A percentile compares a stretch with the other conserved stretches of the same genome.
Conservation (phyloP, 306 rosid species). For the Abrus pulchellus region DNA sequence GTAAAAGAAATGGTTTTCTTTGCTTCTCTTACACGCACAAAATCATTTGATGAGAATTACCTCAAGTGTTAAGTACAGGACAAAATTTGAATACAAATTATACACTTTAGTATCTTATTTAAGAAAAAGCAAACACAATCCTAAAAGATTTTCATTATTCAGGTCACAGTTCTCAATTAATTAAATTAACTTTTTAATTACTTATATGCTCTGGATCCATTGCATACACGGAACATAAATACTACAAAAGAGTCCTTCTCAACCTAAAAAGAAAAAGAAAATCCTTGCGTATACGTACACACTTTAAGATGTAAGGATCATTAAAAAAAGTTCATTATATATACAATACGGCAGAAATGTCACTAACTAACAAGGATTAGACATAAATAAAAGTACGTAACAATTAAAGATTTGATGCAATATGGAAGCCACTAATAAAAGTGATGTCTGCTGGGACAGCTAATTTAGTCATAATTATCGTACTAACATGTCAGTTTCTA, state of each 20-base stretch:
- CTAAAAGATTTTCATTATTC: not conserved
- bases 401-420: not conserved
- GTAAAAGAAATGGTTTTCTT: too few relatives aligned
- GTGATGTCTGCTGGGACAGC: slow-evolving; percentile 14
- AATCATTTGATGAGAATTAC: too few relatives aligned
- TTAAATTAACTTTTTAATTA: not conserved
- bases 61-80: too few relatives aligned
- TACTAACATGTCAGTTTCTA: slow-evolving; percentile 33
- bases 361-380: not conserved
- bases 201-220: not conserved
- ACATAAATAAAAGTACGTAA: not conserved
- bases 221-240: not conserved
- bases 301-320: too few relatives aligned
- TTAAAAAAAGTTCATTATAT: not conserved
- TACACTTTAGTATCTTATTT: too few relatives aligned
- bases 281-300: not conserved
- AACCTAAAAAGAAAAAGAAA: not conserved
- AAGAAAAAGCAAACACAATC: too few relatives aligned
- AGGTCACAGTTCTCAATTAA: not conserved
- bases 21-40: too few relatives aligned
- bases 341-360: not conserved
- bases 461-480: slow-evolving; percentile 1
- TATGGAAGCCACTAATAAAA: slow-evolving; percentile 2
- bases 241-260: not conserved
- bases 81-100: too few relatives aligned